Percentiles rank a stretch among this genome's conserved stretches.
phyloP scores from a whole-genome alignment of 176 grass and related monocot genomes.

The Chloris gayana region DNA sequence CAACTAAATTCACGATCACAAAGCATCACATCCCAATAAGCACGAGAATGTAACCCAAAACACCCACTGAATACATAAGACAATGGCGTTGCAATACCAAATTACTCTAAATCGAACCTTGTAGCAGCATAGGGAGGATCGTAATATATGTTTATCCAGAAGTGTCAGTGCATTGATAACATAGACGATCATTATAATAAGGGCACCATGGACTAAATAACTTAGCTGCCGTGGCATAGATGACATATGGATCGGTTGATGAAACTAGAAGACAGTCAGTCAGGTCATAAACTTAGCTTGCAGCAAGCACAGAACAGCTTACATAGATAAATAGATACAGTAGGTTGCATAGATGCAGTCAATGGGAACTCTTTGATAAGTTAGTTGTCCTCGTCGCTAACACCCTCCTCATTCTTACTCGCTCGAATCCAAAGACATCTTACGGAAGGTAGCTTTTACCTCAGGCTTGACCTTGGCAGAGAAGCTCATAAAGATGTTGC shows the following conservation, averaged over 20 bases:
- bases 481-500: too few relatives aligned
- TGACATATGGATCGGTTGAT: not conserved
- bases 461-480: too few relatives aligned
- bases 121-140: not conserved
- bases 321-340: not conserved
- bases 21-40: not conserved
- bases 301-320: not conserved
- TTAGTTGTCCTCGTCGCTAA: not conserved
- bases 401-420: too few relatives aligned
- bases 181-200: too few relatives aligned
- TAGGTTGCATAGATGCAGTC: not conserved
- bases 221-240: not conserved
- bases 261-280: not conserved
- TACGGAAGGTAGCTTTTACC: too few relatives aligned
- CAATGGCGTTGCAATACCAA: not conserved
- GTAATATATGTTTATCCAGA: not conserved
- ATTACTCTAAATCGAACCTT: not conserved
- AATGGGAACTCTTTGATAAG: not conserved
- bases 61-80: not conserved
- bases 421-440: too few relatives aligned
- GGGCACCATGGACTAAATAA: not conserved
- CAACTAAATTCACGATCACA: not conserved
- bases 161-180: not conserved
- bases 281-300: not conserved
- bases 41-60: not conserved